These are phyloP conservation scores for Phytophthora pseudosyringae DNA, from an alignment of 352 stramenopile genomes.

Conservation along the genomic window DNA sequence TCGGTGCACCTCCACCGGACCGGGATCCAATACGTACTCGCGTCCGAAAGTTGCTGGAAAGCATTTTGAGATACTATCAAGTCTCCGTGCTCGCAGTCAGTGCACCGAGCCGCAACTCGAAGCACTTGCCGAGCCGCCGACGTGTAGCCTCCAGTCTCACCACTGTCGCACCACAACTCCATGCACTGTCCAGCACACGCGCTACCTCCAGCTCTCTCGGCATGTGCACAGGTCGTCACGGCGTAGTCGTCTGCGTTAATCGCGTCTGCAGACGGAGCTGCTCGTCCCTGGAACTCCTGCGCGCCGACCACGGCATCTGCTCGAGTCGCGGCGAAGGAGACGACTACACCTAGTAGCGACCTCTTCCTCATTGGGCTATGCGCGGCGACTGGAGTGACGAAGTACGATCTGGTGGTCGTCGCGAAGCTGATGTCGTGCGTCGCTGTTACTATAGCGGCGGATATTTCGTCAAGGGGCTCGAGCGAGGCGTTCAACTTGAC, in stretches of 20 bases:
- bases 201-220: not conserved
- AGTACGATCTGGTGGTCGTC: conserved; percentile 3
- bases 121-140: conserved; percentile 17
- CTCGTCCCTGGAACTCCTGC: conserved; percentile 12
- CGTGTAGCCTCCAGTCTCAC: not conserved
- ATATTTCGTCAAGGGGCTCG: conserved; percentile 2
- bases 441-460: conserved; percentile 5
- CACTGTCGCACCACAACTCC: conserved; percentile 33
- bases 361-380: conserved; percentile 17
- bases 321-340: not conserved
- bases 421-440: not conserved
- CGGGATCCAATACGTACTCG: not conserved
- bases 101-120: conserved; percentile 25
- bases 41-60: conserved; percentile 1
- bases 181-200: conserved; percentile 28
- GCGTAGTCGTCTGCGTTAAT: conserved; percentile 5
- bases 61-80: conserved; percentile 19
- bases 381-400: conserved; percentile 11
- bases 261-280: not conserved
- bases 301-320: not conserved
- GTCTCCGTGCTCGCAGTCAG: conserved; percentile 11
- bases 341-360: conserved; percentile 1
- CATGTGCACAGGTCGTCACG: conserved; percentile 22
- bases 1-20: conserved; percentile 37
- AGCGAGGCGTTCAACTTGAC: conserved; percentile 15